phyloP scores from a whole-genome alignment of 2,329 filamentous ascomycete species.

The Aspergillus uvarum region DNA sequence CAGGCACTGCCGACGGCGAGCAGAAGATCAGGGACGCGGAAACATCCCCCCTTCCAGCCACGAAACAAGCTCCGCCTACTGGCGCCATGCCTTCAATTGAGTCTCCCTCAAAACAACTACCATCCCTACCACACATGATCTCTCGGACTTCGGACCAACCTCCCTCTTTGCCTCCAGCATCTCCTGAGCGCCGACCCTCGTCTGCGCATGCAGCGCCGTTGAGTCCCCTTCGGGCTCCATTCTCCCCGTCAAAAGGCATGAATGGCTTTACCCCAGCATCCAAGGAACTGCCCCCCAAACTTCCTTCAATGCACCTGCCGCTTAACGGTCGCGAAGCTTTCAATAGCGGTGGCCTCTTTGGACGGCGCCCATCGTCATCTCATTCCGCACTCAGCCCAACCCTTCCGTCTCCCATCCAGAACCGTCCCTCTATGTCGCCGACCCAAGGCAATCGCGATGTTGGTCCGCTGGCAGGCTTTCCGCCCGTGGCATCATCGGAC shows the following conservation, averaged over 20 bases:
- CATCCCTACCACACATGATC: conserved; percentile 16
- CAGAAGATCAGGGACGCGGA: conserved; percentile 23
- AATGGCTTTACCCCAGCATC: conserved; percentile 30
- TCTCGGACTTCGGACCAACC: conserved; percentile 15
- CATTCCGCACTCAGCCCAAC: conserved; percentile 37
- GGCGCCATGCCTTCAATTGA: conserved; percentile 23
- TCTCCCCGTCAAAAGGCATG: conserved; percentile 34
- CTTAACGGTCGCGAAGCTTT: conserved; percentile 22
- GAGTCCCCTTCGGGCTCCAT: conserved; percentile 31
- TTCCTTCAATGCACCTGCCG: conserved; percentile 33
- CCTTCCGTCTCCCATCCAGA: conserved; percentile 44
- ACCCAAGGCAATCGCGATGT: conserved; percentile 52
- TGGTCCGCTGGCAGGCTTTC: conserved; percentile 47
- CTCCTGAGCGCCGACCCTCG: conserved; percentile 34
- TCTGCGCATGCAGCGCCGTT: conserved; percentile 24
- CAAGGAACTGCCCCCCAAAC: conserved; percentile 25
- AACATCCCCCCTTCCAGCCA: conserved; percentile 23
- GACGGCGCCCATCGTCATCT: conserved; percentile 43
- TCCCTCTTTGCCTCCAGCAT: conserved; percentile 21
- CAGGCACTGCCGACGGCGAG: conserved; percentile 14
- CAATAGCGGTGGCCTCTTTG: conserved; percentile 30
- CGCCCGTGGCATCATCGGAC: conserved; percentile 31
- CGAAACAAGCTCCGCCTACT: conserved; percentile 24
- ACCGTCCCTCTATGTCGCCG: conserved; percentile 49
- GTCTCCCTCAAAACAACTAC: conserved; percentile 21